A percentile compares a stretch with the other conserved stretches of the same genome.
phyloP scores from a whole-genome alignment of 768 basidiomycete genomes.

The Suillus subalutaceus region DNA sequence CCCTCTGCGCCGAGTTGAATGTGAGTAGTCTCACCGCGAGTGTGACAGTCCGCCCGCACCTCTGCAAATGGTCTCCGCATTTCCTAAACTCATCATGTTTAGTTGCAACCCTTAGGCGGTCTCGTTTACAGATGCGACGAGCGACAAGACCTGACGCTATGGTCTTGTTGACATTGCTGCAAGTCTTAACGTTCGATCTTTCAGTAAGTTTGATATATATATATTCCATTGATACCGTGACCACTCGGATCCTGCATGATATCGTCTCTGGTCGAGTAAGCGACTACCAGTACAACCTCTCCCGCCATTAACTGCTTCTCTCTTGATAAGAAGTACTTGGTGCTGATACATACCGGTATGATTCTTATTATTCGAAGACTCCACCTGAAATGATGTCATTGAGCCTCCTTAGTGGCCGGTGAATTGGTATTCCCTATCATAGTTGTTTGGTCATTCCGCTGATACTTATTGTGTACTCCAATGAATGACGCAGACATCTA shows the following conservation, averaged over 20 bases:
- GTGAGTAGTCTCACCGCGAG: background rate
- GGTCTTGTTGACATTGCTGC: background rate
- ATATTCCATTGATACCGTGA: background rate
- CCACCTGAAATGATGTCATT: background rate
- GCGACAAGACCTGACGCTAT: background rate
- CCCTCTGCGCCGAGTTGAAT: background rate
- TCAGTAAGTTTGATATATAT: background rate
- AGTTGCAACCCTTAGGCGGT: too few species aligned
- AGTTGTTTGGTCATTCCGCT: background rate
- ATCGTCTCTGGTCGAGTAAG: background rate
- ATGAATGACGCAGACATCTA: background rate
- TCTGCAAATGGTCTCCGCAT: background rate
- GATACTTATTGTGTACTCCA: background rate
- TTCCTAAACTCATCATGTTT: background rate
- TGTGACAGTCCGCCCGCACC: background rate
- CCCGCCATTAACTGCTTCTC: background rate
- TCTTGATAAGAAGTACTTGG: background rate
- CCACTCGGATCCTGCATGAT: background rate
- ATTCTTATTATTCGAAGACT: background rate
- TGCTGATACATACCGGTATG: background rate
- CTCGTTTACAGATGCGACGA: background rate
- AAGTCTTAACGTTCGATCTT: background rate
- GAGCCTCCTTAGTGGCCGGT: background rate
- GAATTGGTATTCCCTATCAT: background rate
- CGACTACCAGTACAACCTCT: background rate